Conservation (phyloP, 2,329 filamentous ascomycete genomes). For the Arachnomyces sp. region DNA sequence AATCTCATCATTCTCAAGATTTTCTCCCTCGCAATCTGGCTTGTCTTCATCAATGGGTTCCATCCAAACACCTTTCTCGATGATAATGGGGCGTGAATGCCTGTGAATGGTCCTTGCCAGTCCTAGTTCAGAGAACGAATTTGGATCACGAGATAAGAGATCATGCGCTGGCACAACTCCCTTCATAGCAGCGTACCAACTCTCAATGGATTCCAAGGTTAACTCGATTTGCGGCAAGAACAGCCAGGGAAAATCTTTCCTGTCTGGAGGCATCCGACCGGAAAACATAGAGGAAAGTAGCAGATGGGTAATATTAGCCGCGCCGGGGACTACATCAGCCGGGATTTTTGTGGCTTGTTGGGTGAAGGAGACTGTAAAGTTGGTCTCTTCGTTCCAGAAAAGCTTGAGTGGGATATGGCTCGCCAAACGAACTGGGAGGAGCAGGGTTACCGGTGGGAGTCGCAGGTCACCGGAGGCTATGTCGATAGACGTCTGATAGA, state of each 20-base stretch:
- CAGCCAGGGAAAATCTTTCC: constrained; percentile 15
- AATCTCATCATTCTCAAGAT: constrained; percentile 2
- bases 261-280: constrained; percentile 10
- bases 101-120: constrained; percentile 13
- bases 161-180: constrained; percentile 8
- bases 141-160: constrained; percentile 2
- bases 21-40: constrained; percentile 5
- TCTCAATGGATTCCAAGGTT: constrained; percentile 4
- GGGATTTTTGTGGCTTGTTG: constrained; percentile 4
- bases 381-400: constrained; percentile 23
- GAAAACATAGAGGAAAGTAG: constrained; percentile 16
- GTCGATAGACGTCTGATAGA: constrained; percentile 16
- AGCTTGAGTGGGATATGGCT: constrained; percentile 18
- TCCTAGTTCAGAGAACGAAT: constrained; percentile 10
- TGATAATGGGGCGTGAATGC: constrained; percentile 12
- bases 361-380: constrained; percentile 13
- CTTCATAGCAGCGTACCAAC: constrained; percentile 16
- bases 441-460: constrained; percentile 16
- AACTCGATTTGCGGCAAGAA: constrained; percentile 14
- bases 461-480: constrained; percentile 10
- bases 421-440: constrained; percentile 19
- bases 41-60: constrained; percentile 5
- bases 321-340: constrained; percentile 5
- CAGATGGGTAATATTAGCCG: constrained; percentile 13
- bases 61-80: constrained; percentile 13